Base-by-base conservation (phyloP, 108 stramenopile genomes). In the Cyclotella kingstonii region DNA sequence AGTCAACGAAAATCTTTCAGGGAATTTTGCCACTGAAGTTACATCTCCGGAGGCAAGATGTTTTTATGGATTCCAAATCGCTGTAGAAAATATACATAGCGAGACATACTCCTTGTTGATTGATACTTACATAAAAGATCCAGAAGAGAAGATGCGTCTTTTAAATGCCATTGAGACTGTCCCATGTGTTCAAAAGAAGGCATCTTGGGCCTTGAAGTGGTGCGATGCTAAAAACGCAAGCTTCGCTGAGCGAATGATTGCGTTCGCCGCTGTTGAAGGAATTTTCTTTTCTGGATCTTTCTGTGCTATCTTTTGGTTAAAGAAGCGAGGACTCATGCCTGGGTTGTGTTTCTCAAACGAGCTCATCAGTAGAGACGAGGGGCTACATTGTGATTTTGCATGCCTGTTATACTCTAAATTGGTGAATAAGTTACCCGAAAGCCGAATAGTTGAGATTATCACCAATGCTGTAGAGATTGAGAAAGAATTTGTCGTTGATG, bases 41-140 rank as follows among this genome's bases (percentile, higher is more conserved):
- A 93, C 94, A 52, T 73, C 82, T 6, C 76, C 97, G 6, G 99
- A 99, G 82, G 99, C 99, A 14, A 81, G 99, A 9, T 99, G 98
- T 76, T 99, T 99, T 78, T 99, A 99, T 71, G 99, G 99, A 33
- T 99, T 99, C 60, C 99, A 99, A 81, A 99, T 99, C 67, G 98
- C 98, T 36, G 96, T 99, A 49, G 99, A 99, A 77, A 99, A 98
- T 66, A 99, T 99, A 66, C 99, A 99, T 77, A 84, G 84, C 28
- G 99, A 99, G 82, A 98, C 98, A 4, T 99, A 99, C 73, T 89
- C 82, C 40, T 81, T 99, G 14, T 78, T 99, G 56, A 99, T 99
- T 81, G 99, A 99, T 73, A 99, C 98, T 0, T 98, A 98, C 73
- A 89, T 99, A 56, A 92, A 90, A 58, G 91, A 96, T 33, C 66